Evolutionary conservation across 139 green algal species (phyloP).

Genomic region (Tetraselmis chui): DNA sequence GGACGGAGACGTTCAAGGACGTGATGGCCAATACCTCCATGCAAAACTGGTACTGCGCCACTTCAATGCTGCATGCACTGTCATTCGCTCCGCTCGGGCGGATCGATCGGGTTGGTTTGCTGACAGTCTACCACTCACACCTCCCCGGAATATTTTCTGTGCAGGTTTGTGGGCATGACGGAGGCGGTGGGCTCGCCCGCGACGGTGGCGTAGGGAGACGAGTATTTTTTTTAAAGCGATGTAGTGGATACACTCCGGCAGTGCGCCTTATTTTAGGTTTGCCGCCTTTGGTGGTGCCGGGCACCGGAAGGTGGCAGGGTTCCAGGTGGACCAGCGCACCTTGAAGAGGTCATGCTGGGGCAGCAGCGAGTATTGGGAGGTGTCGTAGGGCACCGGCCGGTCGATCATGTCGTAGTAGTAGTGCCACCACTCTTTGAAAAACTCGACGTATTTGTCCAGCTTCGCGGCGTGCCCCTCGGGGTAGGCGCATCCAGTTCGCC

Average conservation of each 20-base stretch:
- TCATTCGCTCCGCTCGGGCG: too few relatives aligned
- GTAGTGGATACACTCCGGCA: too few relatives aligned
- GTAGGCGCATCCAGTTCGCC: conserved; percentile 17
- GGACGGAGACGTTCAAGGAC: conserved; percentile 80
- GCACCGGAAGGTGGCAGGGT: background rate
- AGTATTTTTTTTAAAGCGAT: too few relatives aligned
- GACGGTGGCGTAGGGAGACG: background rate
- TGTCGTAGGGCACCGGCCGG: background rate
- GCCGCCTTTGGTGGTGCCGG: background rate
- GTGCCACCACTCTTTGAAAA: conserved; percentile 25
- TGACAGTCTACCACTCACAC: too few relatives aligned
- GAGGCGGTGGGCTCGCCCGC: background rate
- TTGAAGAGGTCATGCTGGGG: background rate
- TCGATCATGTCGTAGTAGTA: conserved; percentile 27
- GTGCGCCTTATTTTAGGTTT: too few relatives aligned
- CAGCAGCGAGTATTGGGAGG: background rate
- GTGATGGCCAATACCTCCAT: conserved; percentile 66
- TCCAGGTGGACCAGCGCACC: background rate
- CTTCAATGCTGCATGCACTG: too few relatives aligned
- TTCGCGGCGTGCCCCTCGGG: conserved; percentile 5
- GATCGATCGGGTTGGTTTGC: too few relatives aligned
- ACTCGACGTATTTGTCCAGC: conserved; percentile 14
- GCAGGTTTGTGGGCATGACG: background rate
- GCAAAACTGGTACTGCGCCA: conserved; percentile 57
- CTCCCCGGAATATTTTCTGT: background rate